Conservation (phyloP, 768 basidiomycete species). For the Lyophyllum semitale region DNA sequence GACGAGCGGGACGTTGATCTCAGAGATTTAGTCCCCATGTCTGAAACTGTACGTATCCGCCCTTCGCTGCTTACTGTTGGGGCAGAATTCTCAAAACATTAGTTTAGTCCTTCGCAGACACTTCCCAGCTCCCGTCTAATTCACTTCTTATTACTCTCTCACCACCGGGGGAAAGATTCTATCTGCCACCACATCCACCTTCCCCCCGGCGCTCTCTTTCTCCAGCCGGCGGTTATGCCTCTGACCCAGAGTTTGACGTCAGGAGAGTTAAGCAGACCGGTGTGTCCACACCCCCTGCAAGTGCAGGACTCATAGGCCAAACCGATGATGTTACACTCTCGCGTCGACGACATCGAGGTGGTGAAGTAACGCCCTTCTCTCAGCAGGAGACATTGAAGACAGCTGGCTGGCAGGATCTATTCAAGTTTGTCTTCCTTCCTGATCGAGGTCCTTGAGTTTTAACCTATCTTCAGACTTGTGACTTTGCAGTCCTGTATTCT, state of each 20-base stretch:
- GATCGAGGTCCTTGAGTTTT: conserved; percentile 5
- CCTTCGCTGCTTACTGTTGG: neutral
- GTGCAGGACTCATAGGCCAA: conserved; percentile 10
- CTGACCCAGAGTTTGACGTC: conserved; percentile 67
- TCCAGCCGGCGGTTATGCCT: conserved; percentile 64
- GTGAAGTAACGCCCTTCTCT: conserved; percentile 13
- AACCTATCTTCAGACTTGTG: conserved; percentile 42
- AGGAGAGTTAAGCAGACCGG: conserved; percentile 39
- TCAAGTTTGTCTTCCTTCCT: conserved; percentile 52
- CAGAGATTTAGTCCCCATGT: conserved; percentile 54
- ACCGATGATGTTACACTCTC: conserved; percentile 22
- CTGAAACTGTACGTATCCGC: conserved; percentile 56
- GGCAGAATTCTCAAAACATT: conserved; percentile 14
- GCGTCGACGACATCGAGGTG: conserved; percentile 34
- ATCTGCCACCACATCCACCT: conserved; percentile 43
- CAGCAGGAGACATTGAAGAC: conserved; percentile 37
- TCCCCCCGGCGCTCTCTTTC: conserved; percentile 48
- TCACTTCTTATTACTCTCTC: conserved; percentile 68
- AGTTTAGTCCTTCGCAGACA: conserved; percentile 27
- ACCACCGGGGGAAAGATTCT: conserved; percentile 62
- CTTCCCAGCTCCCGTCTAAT: conserved; percentile 65
- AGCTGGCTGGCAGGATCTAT: conserved; percentile 67
- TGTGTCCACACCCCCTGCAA: conserved; percentile 6
- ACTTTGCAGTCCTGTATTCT: conserved; percentile 52
- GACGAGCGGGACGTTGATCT: conserved; percentile 71